Conservation (phyloP, 441 rosid genomes). For the Daphne laureola region DNA sequence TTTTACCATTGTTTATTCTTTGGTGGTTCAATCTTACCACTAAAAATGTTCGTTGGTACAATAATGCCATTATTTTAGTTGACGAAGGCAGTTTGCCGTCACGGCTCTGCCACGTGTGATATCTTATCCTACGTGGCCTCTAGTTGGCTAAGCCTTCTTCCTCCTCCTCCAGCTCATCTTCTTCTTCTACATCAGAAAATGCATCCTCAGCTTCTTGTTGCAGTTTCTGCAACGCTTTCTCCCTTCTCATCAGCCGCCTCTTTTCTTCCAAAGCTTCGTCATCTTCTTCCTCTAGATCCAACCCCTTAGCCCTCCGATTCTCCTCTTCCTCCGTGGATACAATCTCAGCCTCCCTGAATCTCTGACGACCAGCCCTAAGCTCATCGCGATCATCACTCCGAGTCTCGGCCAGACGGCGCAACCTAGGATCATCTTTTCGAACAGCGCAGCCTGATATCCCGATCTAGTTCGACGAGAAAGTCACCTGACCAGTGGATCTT, state of each 20-base stretch:
- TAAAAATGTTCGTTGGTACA: too few species aligned
- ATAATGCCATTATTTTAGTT: too few species aligned
- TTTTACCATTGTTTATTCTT: too few species aligned
- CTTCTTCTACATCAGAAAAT: constrained; percentile 61
- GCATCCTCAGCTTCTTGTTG: constrained; percentile 56
- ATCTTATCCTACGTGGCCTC: too few species aligned
- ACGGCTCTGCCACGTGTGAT: too few species aligned
- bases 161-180: constrained; percentile 50
- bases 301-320: constrained; percentile 38
- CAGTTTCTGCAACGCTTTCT: constrained; percentile 47
- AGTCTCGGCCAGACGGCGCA: constrained; percentile 78
- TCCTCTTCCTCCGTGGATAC: constrained; percentile 73
- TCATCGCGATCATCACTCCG: constrained; percentile 69
- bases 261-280: constrained; percentile 62
- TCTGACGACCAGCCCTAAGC: constrained; percentile 76
- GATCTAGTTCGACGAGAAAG: too few species aligned
- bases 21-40: too few species aligned
- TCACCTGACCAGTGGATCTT: too few species aligned
- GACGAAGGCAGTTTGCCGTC: too few species aligned
- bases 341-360: constrained; percentile 76
- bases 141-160: too few species aligned
- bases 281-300: constrained; percentile 66
- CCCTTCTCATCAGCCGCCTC: constrained; percentile 57
- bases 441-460: too few species aligned
- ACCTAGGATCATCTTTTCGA: constrained; percentile 81